Conservation (phyloP, 345 rosid species). For the Rhizophora apiculata region DNA sequence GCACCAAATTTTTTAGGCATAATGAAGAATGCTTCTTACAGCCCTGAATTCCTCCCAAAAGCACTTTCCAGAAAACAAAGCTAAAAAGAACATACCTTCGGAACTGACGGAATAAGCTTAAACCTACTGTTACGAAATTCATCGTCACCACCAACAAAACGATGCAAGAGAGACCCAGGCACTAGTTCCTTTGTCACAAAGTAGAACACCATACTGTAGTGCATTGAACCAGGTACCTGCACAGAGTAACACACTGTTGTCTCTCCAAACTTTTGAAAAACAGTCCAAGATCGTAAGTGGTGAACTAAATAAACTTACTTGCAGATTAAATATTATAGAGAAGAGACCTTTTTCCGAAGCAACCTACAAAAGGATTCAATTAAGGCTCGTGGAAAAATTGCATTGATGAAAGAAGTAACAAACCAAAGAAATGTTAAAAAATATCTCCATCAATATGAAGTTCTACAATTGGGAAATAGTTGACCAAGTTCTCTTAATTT, state of each 20-base stretch:
- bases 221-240: constrained; percentile 95
- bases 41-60: constrained; percentile 4
- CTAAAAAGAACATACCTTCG: constrained; percentile 55
- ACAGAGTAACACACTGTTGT: constrained; percentile 6
- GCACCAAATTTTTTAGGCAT: background rate
- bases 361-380: constrained; percentile 18
- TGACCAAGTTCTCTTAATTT: background rate
- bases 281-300: background rate
- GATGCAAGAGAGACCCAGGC: constrained; percentile 82
- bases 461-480: background rate
- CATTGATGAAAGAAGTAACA: background rate
- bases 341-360: constrained; percentile 36
- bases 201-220: constrained; percentile 96
- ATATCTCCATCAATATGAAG: background rate
- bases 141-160: constrained; percentile 96
- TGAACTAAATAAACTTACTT: constrained; percentile 19
- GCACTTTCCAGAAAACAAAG: background rate
- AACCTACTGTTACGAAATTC: constrained; percentile 94
- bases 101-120: constrained; percentile 95
- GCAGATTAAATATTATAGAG: constrained; percentile 29
- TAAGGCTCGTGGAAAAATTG: background rate
- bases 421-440: background rate
- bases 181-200: constrained; percentile 64
- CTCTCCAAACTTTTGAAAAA: constrained; percentile 1
- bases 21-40: background rate